Base-by-base conservation (phyloP, 352 stramenopile genomes). In the Phytophthora constricta region DNA sequence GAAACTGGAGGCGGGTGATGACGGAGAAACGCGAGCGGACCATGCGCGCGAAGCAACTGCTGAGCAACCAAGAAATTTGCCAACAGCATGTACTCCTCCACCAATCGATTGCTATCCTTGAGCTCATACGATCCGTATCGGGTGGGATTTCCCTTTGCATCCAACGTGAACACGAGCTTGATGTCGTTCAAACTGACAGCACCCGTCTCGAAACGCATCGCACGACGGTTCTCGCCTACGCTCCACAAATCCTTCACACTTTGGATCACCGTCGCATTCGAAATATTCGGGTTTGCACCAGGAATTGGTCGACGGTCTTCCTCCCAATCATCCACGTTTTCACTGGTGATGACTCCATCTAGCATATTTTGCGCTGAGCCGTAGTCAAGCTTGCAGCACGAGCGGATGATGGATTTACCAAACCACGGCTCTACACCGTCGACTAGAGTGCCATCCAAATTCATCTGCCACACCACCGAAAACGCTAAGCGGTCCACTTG, bases 61-160 rank as follows among this genome's bases (percentile, higher is more conserved):
- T 99, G 91, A 17, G 98, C 98, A 17, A 99, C 97, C 13, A 99
- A 75, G 63, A 97, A 99, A 69, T 99, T 99, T 5, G 98, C 98
- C 26, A 99, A 67, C 5, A 99, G 82, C 97, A 99, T 99, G 79
- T 98, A 99, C 76, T 99, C 98, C 77, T 99, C 97, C 8, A 99
- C 89, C 10, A 98, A 72, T 5, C 90, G 79, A 67, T 99, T 99
- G 33, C 91, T 98, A 70, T 99, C 91, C 28, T 95, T 92, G 33
- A 99, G 92, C 16, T 95, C 84, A 64, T 99, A 99, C 3, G 84
- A 88, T 7, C 84, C 80, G 42, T 92, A 96, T 0, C 80, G 61
- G n/a, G 87, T 82, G 9, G 97, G 96, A 33, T 98, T 96, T 5
- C 93, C 89, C 72, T 97, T 93, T 1, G 80, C 77, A 63, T 98